Evolutionary conservation across 2,329 filamentous ascomycete species (phyloP), one percentile per base, ranked within the genome.

Genomic region (Fusarium sp.): DNA sequence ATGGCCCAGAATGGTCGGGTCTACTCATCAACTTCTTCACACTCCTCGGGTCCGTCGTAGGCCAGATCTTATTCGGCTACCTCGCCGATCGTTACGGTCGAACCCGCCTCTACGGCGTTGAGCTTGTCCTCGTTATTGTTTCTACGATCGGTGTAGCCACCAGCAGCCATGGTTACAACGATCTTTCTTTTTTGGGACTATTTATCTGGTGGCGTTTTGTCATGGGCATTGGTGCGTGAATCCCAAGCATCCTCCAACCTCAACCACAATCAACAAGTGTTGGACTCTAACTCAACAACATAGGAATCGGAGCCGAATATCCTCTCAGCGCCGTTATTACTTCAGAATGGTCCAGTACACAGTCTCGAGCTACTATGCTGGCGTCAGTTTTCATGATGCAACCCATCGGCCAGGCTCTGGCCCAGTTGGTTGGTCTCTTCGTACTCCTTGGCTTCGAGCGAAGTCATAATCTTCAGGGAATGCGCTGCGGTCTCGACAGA

Each of bases 331-430:
- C 89, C 0, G 87, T 91, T 10, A 92, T 92, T 34, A 90, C 89
- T 0, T 86, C 89, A 1, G 90, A 92, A 82, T 91, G 85, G 81
- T 81, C 85, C 7, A 87, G 84, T 54, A 91, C 88, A 0, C 86
- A 85, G 47, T 88, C 89, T n/a, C 82, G 90, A 49, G 87, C 86
- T n/a, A 87, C 84, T 21, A 92, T 92, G 89, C 81, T 92, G 67
- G 87, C 89, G 7, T 85, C 85, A 5, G 89, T 92, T 33, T 92
- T 92, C 75, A 83, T 91, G 70, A 91, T 91, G 86, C 90, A 92
- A 69, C 89, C 90, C 2, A 79, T 92, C 10, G 90, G 90, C 7
- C 89, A 92, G 73, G 85, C 91, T 3, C 81, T 89, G 3, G 89
- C 89, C 15, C 89, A 90, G 65, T 77, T 90, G 7, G 87, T 91